phyloP scores from a whole-genome alignment of 2,329 filamentous ascomycete species.

The Paradendryphiella salina region DNA sequence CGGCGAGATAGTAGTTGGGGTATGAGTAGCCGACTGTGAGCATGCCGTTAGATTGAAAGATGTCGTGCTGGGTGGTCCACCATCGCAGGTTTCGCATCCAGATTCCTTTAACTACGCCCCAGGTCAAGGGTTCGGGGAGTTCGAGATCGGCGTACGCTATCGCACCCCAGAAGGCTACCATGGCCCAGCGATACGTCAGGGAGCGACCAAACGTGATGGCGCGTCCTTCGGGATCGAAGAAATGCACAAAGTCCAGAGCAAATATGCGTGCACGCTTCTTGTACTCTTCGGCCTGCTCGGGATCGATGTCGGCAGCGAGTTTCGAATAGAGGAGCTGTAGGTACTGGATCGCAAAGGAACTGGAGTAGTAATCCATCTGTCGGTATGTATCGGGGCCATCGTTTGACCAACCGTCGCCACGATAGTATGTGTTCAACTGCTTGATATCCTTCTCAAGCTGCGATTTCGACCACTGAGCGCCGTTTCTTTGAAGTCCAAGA shows the following conservation, averaged over 20 bases:
- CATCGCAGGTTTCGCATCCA: constrained; percentile 73
- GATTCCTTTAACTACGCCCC: constrained; percentile 78
- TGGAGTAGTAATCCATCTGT: constrained; percentile 85
- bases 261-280: constrained; percentile 67
- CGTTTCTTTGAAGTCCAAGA: constrained; percentile 74
- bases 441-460: constrained; percentile 74
- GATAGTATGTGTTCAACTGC: constrained; percentile 78
- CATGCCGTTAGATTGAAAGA: constrained; percentile 75
- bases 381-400: constrained; percentile 78
- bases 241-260: constrained; percentile 73
- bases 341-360: constrained; percentile 80
- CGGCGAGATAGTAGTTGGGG: constrained; percentile 78
- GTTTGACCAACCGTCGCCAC: constrained; percentile 81
- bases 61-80: constrained; percentile 76
- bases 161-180: constrained; percentile 82
- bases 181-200: constrained; percentile 80
- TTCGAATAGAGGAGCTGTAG: constrained; percentile 77
- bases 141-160: constrained; percentile 76
- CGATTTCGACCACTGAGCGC: constrained; percentile 69
- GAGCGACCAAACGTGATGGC: constrained; percentile 77
- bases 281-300: constrained; percentile 68
- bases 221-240: constrained; percentile 71
- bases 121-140: constrained; percentile 70
- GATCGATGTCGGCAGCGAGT: constrained; percentile 67
- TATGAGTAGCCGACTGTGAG: constrained; percentile 77